Conservation (phyloP, 1,139 yeast species). For the Ogataea hybrid region DNA sequence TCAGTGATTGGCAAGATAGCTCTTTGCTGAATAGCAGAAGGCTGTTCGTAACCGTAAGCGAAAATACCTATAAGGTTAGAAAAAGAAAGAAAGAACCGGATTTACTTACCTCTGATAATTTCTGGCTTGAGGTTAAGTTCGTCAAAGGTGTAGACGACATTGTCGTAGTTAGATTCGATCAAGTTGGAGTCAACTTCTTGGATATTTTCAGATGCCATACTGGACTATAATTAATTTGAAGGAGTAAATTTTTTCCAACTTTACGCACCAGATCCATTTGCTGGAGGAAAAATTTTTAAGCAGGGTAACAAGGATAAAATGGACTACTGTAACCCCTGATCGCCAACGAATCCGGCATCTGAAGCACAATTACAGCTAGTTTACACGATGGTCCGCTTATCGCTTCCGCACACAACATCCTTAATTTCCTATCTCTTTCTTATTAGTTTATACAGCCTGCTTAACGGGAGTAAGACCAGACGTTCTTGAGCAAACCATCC, state of each 20-base stretch:
- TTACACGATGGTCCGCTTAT: no score
- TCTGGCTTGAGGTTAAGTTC: constrained; percentile 80
- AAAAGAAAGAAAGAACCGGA: constrained; percentile 10
- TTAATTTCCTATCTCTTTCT: constrained; percentile 6
- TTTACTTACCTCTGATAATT: constrained; percentile 61
- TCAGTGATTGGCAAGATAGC: constrained; percentile 96
- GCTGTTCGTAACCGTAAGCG: constrained; percentile 97
- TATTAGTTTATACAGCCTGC: constrained; percentile 19
- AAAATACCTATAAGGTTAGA: constrained; percentile 52
- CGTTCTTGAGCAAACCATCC: constrained; percentile 98
- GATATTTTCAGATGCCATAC: constrained; percentile 47
- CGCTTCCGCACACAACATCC: not conserved
- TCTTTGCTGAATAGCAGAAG: constrained; percentile 98
- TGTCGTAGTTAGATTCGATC: constrained; percentile 97
- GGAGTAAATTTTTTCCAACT: constrained; percentile 11
- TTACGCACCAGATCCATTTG: constrained; percentile 7
- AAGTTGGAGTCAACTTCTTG: constrained; percentile 80
- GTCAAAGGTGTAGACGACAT: constrained; percentile 85
- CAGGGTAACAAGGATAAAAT: constrained; percentile 11
- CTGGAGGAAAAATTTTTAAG: constrained; percentile 10
- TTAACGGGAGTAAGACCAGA: constrained; percentile 99
- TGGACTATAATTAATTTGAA: constrained; percentile 9
- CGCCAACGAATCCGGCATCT: no score
- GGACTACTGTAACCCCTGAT: no score
- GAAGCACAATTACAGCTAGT: no score